Percentiles rank a stretch among this genome's conserved stretches.
phyloP scores from a whole-genome alignment of 495 filamentous ascomycete species.

The Neurospora cerealis region DNA sequence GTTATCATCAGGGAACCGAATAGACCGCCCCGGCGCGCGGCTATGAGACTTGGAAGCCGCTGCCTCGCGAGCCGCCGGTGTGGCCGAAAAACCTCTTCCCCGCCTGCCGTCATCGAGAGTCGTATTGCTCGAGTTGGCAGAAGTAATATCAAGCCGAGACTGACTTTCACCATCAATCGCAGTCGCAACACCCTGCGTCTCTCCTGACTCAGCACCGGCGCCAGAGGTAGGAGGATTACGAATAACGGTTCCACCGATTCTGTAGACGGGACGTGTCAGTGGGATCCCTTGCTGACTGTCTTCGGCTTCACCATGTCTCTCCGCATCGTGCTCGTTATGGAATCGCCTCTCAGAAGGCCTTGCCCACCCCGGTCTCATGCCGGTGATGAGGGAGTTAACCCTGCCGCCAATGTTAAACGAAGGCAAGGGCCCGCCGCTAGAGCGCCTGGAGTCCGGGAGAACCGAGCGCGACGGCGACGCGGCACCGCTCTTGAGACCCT shows the following conservation, averaged over 20 bases:
- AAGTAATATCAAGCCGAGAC: background rate
- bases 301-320: background rate
- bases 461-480: constrained; percentile 8
- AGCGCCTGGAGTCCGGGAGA: background rate
- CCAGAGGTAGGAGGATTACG: background rate
- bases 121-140: background rate
- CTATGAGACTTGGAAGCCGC: background rate
- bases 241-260: constrained; percentile 32
- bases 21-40: constrained; percentile 16
- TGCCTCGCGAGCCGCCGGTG: background rate
- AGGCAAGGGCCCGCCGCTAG: constrained; percentile 4
- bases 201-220: background rate
- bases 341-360: background rate
- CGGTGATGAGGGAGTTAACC: constrained; percentile 19
- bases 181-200: background rate
- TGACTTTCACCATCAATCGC: background rate
- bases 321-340: background rate
- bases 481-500: constrained; percentile 12
- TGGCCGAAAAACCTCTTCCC: background rate
- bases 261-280: constrained; percentile 36
- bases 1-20: constrained; percentile 37
- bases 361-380: constrained; percentile 8
- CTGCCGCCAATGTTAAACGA: constrained; percentile 17
- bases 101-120: background rate
- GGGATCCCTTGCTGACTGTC: background rate